These are phyloP conservation scores for Syzygium jambos DNA, from an alignment of 345 rosid genomes.

Conservation along the genomic window DNA sequence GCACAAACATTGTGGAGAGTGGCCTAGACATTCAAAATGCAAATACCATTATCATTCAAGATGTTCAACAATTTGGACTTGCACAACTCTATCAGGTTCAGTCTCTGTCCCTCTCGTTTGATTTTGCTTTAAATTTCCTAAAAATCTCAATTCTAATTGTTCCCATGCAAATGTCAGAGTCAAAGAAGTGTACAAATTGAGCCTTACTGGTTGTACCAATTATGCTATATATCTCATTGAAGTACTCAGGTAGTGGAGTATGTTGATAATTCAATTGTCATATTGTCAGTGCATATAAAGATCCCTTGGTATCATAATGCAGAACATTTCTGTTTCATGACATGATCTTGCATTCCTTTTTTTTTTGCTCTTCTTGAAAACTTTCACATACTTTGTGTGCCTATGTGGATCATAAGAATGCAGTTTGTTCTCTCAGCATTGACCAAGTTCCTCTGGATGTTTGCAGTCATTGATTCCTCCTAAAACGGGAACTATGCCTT, in stretches of 20 bases:
- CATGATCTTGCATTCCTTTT: not conserved
- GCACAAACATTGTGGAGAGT: constrained; percentile 94
- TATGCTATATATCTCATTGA: not conserved
- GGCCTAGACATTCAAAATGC: constrained; percentile 97
- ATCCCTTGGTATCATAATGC: not conserved
- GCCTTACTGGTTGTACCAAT: not conserved
- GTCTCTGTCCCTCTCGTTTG: not conserved
- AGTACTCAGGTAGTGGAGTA: not conserved
- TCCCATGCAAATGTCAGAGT: not conserved
- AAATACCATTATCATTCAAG: constrained; percentile 90
- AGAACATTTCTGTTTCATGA: not conserved
- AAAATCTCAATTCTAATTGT: not conserved
- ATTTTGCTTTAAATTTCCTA: not conserved
- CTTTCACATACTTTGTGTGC: not conserved
- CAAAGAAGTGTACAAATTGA: not conserved
- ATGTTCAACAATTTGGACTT: constrained; percentile 91
- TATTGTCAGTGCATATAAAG: not conserved
- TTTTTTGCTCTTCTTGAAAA: not conserved
- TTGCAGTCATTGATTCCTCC: not conserved
- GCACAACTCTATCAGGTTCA: constrained; percentile 93
- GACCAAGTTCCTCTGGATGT: not conserved
- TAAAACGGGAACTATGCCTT: not conserved
- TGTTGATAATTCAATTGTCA: not conserved
- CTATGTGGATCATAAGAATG: not conserved
- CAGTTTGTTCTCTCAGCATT: not conserved